Base-by-base conservation (phyloP, 2,329 filamentous ascomycete genomes). In the Aspergillus terreus region DNA sequence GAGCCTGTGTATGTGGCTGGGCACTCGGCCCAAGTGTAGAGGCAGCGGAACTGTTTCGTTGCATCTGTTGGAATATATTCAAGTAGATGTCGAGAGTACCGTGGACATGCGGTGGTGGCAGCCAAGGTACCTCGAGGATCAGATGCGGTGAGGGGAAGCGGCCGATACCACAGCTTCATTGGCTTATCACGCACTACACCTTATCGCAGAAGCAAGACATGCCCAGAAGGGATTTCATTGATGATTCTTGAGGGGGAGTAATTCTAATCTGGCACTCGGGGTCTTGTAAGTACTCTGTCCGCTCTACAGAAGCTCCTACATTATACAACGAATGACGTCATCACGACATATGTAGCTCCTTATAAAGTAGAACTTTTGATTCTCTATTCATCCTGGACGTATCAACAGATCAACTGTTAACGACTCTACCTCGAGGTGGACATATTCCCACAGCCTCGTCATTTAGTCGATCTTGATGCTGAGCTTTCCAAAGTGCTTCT, bases 401-500 rank as follows among this genome's bases (percentile, higher is more conserved):
- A 10, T 30, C 1, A 30, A 30, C 27, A 11, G 27, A 30, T 30
- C 27, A 30, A 30, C 27, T 30, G 27, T 30, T 30, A 30, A 30
- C 10, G 7, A 30, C 9, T 3, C 9, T 30, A 2, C 7, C 27
- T 30, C 27, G 10, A 30, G 7, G 7, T 2, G 9, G 27, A 11
- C 10, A 30, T 3, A 1, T 30, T 30, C 4, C 1, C 27, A 10
- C 7, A 30, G 27, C 27, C 7, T 30, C 10, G 9, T 9, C 27
- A 30, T 6, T 38, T 62, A 71, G 45, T 65, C 58, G 44, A 71
- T 65, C 61, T 76, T 75, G 57, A 83, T 77, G 2, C 68, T 69
- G 41, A 83, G 58, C 66, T 84, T 83, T 46, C 81, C 80, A 50
- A 82, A 75, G 60, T 84, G 80, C 57, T 76, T 78, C 63, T 80